A percentile compares a stretch with the other conserved stretches of the same genome.
These are phyloP conservation scores for Coelastrella sp. DNA, from an alignment of 139 green algal genomes.

Conservation along the genomic window DNA sequence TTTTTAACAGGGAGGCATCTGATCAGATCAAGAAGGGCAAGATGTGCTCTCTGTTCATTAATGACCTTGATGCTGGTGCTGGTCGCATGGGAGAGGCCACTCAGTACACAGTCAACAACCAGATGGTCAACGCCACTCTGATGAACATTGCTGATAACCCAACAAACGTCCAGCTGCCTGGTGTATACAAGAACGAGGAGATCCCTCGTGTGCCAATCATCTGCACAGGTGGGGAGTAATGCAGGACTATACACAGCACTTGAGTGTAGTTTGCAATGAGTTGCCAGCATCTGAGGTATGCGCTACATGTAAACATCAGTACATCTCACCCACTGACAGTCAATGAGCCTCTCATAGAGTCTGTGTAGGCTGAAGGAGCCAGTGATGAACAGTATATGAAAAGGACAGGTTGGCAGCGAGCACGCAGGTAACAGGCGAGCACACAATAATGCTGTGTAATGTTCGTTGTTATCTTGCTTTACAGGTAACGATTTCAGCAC, in stretches of 20 bases:
- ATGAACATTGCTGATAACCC: constrained; percentile 99
- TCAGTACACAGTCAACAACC: constrained; percentile 99
- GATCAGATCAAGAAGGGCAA: constrained; percentile 99
- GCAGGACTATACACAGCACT: no score
- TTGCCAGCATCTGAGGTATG: no score
- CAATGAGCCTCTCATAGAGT: no score
- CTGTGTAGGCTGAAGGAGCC: no score
- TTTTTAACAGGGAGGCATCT: constrained; percentile 84
- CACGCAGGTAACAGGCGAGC: no score
- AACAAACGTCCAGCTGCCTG: constrained; percentile 99
- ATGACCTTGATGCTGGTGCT: constrained; percentile 97
- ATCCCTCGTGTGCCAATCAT: constrained; percentile 97
- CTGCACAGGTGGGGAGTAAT: constrained; percentile 84
- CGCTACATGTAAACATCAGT: no score
- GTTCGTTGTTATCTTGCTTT: background rate
- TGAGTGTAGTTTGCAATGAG: no score
- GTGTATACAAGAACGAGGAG: constrained; percentile 93
- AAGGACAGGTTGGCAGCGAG: no score
- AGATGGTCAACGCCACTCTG: constrained; percentile 99
- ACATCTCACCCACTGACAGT: no score
- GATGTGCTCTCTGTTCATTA: constrained; percentile 99
- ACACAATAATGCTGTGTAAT: no score
- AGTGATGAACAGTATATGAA: no score
- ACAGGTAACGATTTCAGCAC: constrained; percentile 99
- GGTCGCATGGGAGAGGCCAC: constrained; percentile 97